Evolutionary conservation across 345 rosid species (phyloP).

Genomic region (Moringa oleifera): DNA sequence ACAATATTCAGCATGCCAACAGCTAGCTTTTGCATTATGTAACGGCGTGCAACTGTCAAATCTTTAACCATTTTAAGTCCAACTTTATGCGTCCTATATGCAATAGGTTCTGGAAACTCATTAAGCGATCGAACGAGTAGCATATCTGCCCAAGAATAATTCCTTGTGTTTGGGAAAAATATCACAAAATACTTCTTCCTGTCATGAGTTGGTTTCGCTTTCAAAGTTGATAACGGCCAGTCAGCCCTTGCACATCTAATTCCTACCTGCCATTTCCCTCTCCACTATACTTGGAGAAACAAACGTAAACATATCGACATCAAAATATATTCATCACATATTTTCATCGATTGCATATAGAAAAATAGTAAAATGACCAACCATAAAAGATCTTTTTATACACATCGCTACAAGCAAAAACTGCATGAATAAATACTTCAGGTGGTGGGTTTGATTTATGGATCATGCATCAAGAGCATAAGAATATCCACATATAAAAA

Average conservation of each 20-base stretch:
- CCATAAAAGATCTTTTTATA: background rate
- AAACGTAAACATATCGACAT: constrained; percentile 14
- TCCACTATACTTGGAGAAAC: constrained; percentile 63
- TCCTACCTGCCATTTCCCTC: constrained; percentile 98
- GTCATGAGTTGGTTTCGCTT: constrained; percentile 93
- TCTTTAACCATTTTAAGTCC: constrained; percentile 88
- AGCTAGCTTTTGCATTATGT: constrained; percentile 80
- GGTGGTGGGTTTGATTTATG: background rate
- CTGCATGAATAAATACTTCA: too few species aligned
- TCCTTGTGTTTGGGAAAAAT: constrained; percentile 88
- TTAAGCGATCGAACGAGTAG: constrained; percentile 66
- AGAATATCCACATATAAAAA: background rate
- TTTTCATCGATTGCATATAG: background rate
- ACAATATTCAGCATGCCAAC: constrained; percentile 83
- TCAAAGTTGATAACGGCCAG: constrained; percentile 91
- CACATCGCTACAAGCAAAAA: background rate
- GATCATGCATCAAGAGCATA: background rate
- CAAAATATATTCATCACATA: constrained; percentile 12
- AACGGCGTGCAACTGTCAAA: constrained; percentile 68
- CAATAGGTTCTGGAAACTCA: constrained; percentile 87
- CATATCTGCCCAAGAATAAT: constrained; percentile 99
- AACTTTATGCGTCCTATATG: constrained; percentile 64
- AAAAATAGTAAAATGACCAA: background rate
- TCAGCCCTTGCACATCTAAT: constrained; percentile 90
- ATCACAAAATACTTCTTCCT: constrained; percentile 86